Conservation (phyloP, 1,139 yeast species). For the Debaryomyces udenii region DNA sequence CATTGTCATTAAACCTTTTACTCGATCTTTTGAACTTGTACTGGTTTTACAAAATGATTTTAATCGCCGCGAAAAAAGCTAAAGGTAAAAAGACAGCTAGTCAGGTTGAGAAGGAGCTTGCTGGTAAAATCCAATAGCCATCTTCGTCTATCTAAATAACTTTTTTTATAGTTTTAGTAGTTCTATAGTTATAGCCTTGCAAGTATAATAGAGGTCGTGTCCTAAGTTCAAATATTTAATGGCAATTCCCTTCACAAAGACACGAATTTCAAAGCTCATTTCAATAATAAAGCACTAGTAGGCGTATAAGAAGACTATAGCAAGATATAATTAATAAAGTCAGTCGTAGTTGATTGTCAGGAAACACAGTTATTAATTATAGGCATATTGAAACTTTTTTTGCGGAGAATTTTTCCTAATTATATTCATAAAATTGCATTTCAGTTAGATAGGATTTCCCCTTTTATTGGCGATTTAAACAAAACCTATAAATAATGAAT, state of each 20-base stretch:
- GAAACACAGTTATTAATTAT: slow-evolving; percentile 3
- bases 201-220: slow-evolving; percentile 5
- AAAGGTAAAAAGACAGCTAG: slow-evolving; percentile 26
- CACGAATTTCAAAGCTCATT: slow-evolving; percentile 8
- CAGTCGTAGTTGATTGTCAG: slow-evolving; percentile 1
- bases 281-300: slow-evolving; percentile 6
- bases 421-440: slow-evolving; percentile 5
- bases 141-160: neutral
- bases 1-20: slow-evolving; percentile 62
- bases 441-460: slow-evolving; percentile 6
- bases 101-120: slow-evolving; percentile 24
- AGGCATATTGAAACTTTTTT: slow-evolving; percentile 6
- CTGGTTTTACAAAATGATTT: slow-evolving; percentile 85
- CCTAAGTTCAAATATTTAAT: slow-evolving; percentile 5
- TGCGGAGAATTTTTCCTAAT: slow-evolving; percentile 4
- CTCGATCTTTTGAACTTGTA: slow-evolving; percentile 70
- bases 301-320: neutral
- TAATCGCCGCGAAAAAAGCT: slow-evolving; percentile 61
- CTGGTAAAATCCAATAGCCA: slow-evolving; percentile 25
- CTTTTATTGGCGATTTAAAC: slow-evolving; percentile 5
- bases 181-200: slow-evolving; percentile 1
- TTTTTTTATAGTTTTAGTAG: too few relatives aligned
- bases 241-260: slow-evolving; percentile 9
- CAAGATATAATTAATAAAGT: slow-evolving; percentile 3
- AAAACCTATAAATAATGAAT: slow-evolving; percentile 48